These are phyloP conservation scores for Cinnamomum chago DNA, from an alignment of 164 flowering plant genomes.

Conservation along the genomic window DNA sequence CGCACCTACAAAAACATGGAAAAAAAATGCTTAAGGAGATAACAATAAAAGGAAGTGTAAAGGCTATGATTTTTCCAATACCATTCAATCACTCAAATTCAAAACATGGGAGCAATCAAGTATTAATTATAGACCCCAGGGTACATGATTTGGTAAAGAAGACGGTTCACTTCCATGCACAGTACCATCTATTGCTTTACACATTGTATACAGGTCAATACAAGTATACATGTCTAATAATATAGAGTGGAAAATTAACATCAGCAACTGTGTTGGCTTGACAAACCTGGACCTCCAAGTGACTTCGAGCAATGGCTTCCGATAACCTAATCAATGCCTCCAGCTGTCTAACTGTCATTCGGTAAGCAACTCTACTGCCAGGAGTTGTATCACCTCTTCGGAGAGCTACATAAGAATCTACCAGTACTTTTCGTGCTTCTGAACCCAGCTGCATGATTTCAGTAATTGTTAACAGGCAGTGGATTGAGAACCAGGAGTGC, in stretches of 20 bases:
- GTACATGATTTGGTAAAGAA: background rate
- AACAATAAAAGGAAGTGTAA: background rate
- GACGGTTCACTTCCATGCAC: background rate
- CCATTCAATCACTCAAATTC: background rate
- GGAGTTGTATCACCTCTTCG: conserved; percentile 90
- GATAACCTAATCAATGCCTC: conserved; percentile 91
- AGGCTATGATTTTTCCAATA: background rate
- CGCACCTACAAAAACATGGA: conserved; percentile 44
- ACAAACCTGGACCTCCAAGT: conserved; percentile 68
- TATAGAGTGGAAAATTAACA: background rate
- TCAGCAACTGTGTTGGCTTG: background rate
- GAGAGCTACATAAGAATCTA: conserved; percentile 90
- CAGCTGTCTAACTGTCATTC: conserved; percentile 98
- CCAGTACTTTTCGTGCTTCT: conserved; percentile 80
- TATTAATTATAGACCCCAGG: background rate
- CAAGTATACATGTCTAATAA: too few relatives aligned
- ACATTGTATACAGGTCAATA: too few relatives aligned
- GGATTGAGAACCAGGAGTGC: background rate
- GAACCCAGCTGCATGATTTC: conserved; percentile 45
- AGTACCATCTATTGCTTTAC: background rate
- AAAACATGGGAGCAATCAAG: background rate
- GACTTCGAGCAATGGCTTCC: conserved; percentile 83
- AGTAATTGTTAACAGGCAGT: conserved; percentile 1
- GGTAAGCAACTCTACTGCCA: conserved; percentile 89
- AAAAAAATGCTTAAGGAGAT: background rate